Base-by-base conservation (phyloP, 108 stramenopile species). In the Conticribra guillardii region DNA sequence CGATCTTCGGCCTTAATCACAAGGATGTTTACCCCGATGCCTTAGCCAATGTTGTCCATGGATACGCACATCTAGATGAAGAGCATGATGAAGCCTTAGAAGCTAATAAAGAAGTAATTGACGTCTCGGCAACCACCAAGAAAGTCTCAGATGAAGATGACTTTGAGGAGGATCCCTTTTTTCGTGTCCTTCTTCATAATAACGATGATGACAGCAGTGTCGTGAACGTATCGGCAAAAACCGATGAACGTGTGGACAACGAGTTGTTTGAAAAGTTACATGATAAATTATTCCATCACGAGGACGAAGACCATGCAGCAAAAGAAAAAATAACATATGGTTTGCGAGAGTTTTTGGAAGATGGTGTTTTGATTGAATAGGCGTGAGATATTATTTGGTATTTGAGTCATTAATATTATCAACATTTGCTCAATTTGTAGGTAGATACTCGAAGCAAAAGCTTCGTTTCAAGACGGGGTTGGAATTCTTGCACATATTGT, bases 11-110 rank as follows among this genome's bases (percentile, higher is more conserved):
- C 11, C 37, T 41, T 41, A 41, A 41, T 41, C 5, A 41, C 4
- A 48, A 22, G 48, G 17, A 63, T 3, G 44, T 71, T 17, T 72
- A 54, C 30, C 71, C 71, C 19, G 71, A 72, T 46, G 71, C 71
- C n/a, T 28, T 63, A 22, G 27, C 61, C 26, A 54, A 61, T 33
- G 71, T 72, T 15, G 52, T 63, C 19, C 71, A 72, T 47, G 71
- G 41, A 24, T 72, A 62, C 18, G 71, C 71, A 17, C 60, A 60
- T 24, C 31, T 60, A 5, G 37, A 72, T 16, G 45, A 59, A 0
- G 53, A 72, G 4, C 21, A 45, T 14, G 14, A 53, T 16, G 32
- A 22, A 24, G 52, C 51, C 31, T 29, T 0, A 30, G 26, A 32
- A 55, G 24, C 9, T 17, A 57, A 63, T 17, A 57, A 63, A 23